phyloP scores from a whole-genome alignment of 768 basidiomycete genomes.

The Cubamyces sp. region DNA sequence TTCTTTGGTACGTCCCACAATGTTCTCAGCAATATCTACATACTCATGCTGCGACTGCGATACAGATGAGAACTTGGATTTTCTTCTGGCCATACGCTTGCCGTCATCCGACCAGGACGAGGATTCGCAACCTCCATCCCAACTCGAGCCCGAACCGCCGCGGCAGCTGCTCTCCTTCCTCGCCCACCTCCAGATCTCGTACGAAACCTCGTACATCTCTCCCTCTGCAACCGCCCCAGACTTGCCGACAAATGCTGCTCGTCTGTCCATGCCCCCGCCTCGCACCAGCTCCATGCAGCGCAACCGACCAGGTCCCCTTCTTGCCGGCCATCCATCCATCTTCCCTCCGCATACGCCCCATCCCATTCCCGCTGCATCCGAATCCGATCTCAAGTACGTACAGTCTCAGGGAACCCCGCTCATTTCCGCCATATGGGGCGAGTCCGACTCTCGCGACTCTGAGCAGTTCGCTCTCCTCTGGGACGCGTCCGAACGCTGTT shows the following conservation, averaged over 20 bases:
- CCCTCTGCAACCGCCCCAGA: constrained; percentile 40
- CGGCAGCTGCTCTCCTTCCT: constrained; percentile 58
- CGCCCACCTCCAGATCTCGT: constrained; percentile 71
- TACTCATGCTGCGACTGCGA: background rate
- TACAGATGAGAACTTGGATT: constrained; percentile 42
- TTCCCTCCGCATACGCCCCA: constrained; percentile 84
- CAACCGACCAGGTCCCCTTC: constrained; percentile 40
- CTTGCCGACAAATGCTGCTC: constrained; percentile 28
- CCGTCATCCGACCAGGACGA: constrained; percentile 36
- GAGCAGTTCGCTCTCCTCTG: constrained; percentile 71
- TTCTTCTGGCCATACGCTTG: constrained; percentile 38
- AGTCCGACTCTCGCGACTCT: constrained; percentile 38
- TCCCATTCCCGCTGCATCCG: constrained; percentile 75
- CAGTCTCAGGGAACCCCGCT: constrained; percentile 78
- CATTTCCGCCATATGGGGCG: constrained; percentile 77
- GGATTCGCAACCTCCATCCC: constrained; percentile 36
- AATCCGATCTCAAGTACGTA: constrained; percentile 76
- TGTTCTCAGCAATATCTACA: background rate
- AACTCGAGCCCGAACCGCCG: constrained; percentile 36
- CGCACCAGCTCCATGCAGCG: constrained; percentile 54
- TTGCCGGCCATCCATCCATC: constrained; percentile 54
- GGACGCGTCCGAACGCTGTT: constrained; percentile 59
- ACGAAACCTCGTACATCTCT: constrained; percentile 83
- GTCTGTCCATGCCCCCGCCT: constrained; percentile 49
- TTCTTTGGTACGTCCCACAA: constrained; percentile 67